Evolutionary conservation across 352 stramenopile genomes (phyloP).

Genomic region (Phytophthora chlamydospora): DNA sequence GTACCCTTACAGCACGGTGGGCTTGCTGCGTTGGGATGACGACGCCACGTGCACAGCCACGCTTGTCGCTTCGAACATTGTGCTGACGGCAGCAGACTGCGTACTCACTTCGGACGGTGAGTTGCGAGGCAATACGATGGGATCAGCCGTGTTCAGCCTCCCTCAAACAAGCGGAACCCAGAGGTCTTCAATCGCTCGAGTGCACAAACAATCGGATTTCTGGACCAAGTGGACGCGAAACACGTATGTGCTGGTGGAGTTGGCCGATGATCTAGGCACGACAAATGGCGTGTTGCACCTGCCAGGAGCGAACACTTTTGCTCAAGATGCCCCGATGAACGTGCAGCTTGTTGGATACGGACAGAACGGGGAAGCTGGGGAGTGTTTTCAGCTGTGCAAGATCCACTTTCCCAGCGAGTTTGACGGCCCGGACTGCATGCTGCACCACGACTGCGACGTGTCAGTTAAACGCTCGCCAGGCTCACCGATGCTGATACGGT

Average conservation of each 20-base stretch:
- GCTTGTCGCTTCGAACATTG: conserved; percentile 52
- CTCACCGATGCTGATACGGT: conserved; percentile 65
- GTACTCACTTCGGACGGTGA: conserved; percentile 45
- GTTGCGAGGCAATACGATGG: conserved; percentile 24
- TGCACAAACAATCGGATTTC: conserved; percentile 71
- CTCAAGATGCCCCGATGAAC: conserved; percentile 36
- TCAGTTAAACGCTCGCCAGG: conserved; percentile 49
- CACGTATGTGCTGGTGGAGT: conserved; percentile 69
- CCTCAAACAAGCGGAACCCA: conserved; percentile 14
- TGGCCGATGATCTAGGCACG: conserved; percentile 50
- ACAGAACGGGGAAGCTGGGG: conserved; percentile 22
- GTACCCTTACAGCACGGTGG: conserved; percentile 64
- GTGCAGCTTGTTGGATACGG: conserved; percentile 66
- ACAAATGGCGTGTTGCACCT: conserved; percentile 43
- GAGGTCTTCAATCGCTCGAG: conserved; percentile 36
- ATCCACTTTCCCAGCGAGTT: conserved; percentile 54
- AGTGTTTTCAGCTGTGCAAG: conserved; percentile 56
- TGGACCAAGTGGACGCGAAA: conserved; percentile 67
- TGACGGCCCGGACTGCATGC: conserved; percentile 47
- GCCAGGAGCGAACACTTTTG: conserved; percentile 37
- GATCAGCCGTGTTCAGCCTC: conserved; percentile 39
- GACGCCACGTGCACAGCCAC: conserved; percentile 56
- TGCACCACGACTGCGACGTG: conserved; percentile 71
- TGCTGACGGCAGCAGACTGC: conserved; percentile 66
- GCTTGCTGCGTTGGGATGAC: conserved; percentile 57